Conservation (phyloP, 2,329 filamentous ascomycete species). For the Colletotrichum orchidophilum region DNA sequence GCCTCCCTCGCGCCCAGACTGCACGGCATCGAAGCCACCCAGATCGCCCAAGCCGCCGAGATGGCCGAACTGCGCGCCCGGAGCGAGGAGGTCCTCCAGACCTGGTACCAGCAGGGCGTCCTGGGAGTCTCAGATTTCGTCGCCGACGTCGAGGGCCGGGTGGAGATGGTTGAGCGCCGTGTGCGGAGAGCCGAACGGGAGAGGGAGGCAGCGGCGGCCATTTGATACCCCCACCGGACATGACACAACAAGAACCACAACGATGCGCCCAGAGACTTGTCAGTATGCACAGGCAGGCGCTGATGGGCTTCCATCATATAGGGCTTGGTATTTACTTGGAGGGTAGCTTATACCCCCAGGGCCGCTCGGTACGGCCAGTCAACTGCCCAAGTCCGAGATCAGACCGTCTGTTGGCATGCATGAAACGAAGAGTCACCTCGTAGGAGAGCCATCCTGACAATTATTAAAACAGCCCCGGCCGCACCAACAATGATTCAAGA, state of each 20-base stretch:
- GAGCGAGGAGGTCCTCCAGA: constrained; percentile 70
- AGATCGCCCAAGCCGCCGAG: constrained; percentile 69
- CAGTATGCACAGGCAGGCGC: not conserved
- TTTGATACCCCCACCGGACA: constrained; percentile 3
- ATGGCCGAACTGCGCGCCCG: constrained; percentile 70
- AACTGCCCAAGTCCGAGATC: not conserved
- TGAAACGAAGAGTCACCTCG: constrained; percentile 9
- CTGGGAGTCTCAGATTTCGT: constrained; percentile 74
- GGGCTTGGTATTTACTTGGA: not conserved
- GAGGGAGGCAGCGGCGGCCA: constrained; percentile 53
- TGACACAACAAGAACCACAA: not conserved
- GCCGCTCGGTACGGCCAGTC: not conserved
- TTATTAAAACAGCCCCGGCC: no score
- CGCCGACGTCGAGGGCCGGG: constrained; percentile 75
- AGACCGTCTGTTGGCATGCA: not conserved
- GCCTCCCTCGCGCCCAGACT: constrained; percentile 70
- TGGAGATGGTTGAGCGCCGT: constrained; percentile 71
- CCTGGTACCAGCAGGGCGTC: constrained; percentile 80
- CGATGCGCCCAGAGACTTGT: not conserved
- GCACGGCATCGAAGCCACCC: constrained; percentile 66
- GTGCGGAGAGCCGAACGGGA: constrained; percentile 72
- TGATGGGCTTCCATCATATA: not conserved
- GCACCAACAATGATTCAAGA: not conserved
- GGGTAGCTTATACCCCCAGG: not conserved
- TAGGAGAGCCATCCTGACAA: not conserved